Evolutionary conservation across 305 asterid species (phyloP), one percentile per base, ranked within the genome.

Genomic region (Fraxinus sp.): DNA sequence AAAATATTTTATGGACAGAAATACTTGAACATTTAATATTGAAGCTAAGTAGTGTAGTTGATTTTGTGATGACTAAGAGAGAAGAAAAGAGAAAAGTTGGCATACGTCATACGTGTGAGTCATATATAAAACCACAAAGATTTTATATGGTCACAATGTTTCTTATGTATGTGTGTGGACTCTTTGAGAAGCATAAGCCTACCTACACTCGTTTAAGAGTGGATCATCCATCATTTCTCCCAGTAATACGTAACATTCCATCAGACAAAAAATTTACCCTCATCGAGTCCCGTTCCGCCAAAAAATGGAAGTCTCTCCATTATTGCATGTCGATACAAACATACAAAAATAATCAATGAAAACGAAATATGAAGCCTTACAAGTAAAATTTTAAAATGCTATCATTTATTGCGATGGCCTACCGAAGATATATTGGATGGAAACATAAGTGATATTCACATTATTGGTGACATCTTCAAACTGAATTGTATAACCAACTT

Each of bases 201-300:
- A 93, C 99, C 98, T 94, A 86, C 93, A 96, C 88, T 93, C 93
- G 93, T 97, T 94, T 86, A 96, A 81, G 59, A 96, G 91, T 82
- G 99, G 99, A 90, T 96, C 98, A 85, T 93, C 98, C 98, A 96
- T 96, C 99, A 96, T 96, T 91, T 96, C 98, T 82, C 98, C 89
- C 72, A 96, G 0, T 30, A 30, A 30, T 4, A 30, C 33, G 89
- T 88, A 96, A 87, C 75, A 96, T 98, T 85, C 99, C 99, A 89
- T 96, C 98, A 43, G 98, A 94, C 68, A 94, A 90, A 89, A 93
- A 96, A 46, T 96, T 96, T 83, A 96, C 88, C 91, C 94, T 87
- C 6, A 98, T 96, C 77, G 86, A 84, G 82, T 93, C 97, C 99
- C 92, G 92, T 73, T 82, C 81, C 78, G 81, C 87, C 86, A 85